Conservation (phyloP, 164 flowering plant genomes). For the Stephania cephalantha region DNA sequence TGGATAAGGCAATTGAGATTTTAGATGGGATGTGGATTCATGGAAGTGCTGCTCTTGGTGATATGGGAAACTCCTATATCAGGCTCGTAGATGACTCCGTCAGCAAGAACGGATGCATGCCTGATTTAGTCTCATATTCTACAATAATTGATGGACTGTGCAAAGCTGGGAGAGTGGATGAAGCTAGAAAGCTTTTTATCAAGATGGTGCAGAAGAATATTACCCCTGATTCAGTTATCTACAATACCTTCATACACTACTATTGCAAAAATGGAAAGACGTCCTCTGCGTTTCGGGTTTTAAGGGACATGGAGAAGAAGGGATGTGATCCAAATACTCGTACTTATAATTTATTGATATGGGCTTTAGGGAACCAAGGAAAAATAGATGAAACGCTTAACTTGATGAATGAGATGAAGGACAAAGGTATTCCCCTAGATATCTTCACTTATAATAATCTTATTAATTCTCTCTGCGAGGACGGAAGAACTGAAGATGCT, state of each 20-base stretch:
- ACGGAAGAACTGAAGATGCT: constrained; percentile 59
- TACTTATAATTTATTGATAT: constrained; percentile 74
- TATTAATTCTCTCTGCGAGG: constrained; percentile 61
- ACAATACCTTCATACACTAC: constrained; percentile 51
- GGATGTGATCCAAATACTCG: constrained; percentile 56
- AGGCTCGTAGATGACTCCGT: constrained; percentile 48
- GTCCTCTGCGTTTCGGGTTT: constrained; percentile 81
- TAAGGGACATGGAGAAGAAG: constrained; percentile 85
- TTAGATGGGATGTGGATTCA: constrained; percentile 77
- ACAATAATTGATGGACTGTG: constrained; percentile 62
- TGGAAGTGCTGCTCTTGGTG: constrained; percentile 82
- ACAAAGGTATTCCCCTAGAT: constrained; percentile 54
- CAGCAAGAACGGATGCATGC: constrained; percentile 50
- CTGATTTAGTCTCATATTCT: constrained; percentile 76
- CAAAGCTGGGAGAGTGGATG: constrained; percentile 72
- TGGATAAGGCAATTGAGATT: constrained; percentile 81
- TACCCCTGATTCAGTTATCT: constrained; percentile 60
- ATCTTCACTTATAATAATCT: constrained; percentile 63
- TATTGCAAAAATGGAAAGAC: constrained; percentile 71
- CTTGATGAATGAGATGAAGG: constrained; percentile 75
- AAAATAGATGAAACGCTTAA: constrained; percentile 68
- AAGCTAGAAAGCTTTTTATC: constrained; percentile 72
- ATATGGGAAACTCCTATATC: constrained; percentile 57
- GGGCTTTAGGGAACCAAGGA: constrained; percentile 60
- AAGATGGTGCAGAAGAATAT: constrained; percentile 72